Evolutionary conservation across 2,329 filamentous ascomycete genomes (phyloP), one percentile per base, ranked within the genome.

Genomic region (Chalara sp.): DNA sequence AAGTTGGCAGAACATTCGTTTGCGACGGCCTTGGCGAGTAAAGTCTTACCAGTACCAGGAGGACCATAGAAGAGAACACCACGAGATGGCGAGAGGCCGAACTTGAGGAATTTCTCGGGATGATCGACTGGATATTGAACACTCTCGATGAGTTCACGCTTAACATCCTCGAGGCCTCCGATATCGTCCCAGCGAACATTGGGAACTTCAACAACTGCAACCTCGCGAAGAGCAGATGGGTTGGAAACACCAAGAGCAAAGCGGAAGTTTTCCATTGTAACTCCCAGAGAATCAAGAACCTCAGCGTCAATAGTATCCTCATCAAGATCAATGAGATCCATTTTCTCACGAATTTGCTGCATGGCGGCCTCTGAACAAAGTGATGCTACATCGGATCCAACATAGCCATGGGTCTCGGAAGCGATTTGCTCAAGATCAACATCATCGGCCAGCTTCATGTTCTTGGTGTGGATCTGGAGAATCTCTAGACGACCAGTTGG

Each of bases 301-400:
- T 99, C 93, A 32, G 93, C 93, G 64, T 99, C 93, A 57, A 99
- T 99, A 56, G 93, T 99, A 67, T 99, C 93, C 75, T 99, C 93
- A 59, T 99, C 93, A 33, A 99, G 81, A 72, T 99, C 93, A 61
- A 99, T 99, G 58, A 99, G 82, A 68, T 99, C 93, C 93, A 99
- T 99, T 86, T 99, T 99, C 76, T 99, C 93, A 76, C 93, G 92
- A 72, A 99, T 99, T 76, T 99, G 93, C 72, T 99, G 93, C 93
- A 99, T 99, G 58, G 93, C 93, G 68, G 93, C 93, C 74, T 99
- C 93, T 6, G 93, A 99, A 76, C 93, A 99, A 54, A 99, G 89
- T 32, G 93, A 95, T 53, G 93, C 93, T 70, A 99, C 79, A 85
- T 99, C 93, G 32, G 93, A 97, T 77, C 93, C 93, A 60, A 99